Base-by-base conservation (phyloP, 768 basidiomycete genomes). In the Russula dissimulans region DNA sequence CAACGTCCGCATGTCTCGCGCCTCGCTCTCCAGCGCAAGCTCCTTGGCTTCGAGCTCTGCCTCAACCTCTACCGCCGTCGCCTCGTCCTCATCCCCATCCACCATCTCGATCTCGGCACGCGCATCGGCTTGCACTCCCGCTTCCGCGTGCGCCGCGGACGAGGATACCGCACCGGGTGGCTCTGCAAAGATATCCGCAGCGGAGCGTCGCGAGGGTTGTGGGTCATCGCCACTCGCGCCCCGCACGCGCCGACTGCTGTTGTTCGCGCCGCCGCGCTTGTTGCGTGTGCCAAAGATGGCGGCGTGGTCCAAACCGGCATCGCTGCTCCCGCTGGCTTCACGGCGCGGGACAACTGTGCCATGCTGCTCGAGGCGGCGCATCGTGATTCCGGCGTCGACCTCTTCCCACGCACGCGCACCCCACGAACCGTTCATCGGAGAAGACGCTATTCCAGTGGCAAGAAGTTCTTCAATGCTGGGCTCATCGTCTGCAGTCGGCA, bases 361-460 rank as follows among this genome's bases (percentile, higher is more conserved):
- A 53, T 57, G 48, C 15, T 62, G 64, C 12, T 63, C 61, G 34
- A 71, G 38, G 34, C 67, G 69, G 62, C 73, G 74, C 32, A 74
- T 68, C n/a, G 74, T 75, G 10, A 65, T 66, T 1, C 72, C 71
- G 22, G 66, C n/a, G 56, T 73, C 69, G 46, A 70, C 63, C 32
- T 71, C 71, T 64, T 75, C 74, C 74, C 74, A 75, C 3, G 74
- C 74, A 8, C 70, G 65, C 11, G 71, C 74, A 39, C 74, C 75
- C 70, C 70, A 71, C 18, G 68, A 65, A 17, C 65, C 61, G 6
- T 59, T 60, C 49, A 38, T 59, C 4, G 57, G 62, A n/a, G 46
- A 12, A 54, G 32, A 14, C 8, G 47, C 34, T 11, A 34, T 18
- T n/a, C 60, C 66, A 5, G 63, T 36, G 7, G 66, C 71, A 3